phyloP scores from a whole-genome alignment of 2,329 filamentous ascomycete species.

The Pseudofabraea citricarpa region DNA sequence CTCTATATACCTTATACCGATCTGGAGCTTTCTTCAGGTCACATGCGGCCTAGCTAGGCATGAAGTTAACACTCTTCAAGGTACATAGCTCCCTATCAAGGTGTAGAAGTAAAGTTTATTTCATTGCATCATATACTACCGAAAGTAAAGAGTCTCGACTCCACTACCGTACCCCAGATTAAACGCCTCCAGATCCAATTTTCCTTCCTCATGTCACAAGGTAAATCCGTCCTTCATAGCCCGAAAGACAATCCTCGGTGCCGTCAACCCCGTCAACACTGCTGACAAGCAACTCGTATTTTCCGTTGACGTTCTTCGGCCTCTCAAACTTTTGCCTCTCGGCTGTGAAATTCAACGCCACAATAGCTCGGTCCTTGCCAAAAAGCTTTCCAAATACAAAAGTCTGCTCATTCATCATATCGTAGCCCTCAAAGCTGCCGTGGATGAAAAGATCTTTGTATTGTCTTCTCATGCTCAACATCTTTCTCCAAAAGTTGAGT shows the following conservation, averaged over 20 bases:
- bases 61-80: no score
- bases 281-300: slow-evolving; percentile 23
- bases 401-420: slow-evolving; percentile 38
- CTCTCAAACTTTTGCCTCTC: slow-evolving; percentile 23
- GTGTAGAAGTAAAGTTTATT: no score
- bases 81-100: no score
- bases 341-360: slow-evolving; percentile 43
- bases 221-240: slow-evolving; percentile 31
- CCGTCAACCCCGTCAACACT: slow-evolving; percentile 17
- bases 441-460: slow-evolving; percentile 56
- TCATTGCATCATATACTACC: no score
- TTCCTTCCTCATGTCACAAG: slow-evolving; percentile 7
- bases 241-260: slow-evolving; percentile 15
- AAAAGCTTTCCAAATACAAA: slow-evolving; percentile 40
- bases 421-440: slow-evolving; percentile 50
- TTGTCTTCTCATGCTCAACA: slow-evolving; percentile 34
- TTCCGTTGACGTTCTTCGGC: slow-evolving; percentile 13
- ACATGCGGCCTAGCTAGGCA: no score
- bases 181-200: no score
- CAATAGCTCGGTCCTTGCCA: slow-evolving; percentile 28
- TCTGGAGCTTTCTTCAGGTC: no score
- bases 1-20: no score
- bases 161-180: no score
- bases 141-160: not conserved
- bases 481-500: slow-evolving; percentile 25